Evolutionary conservation across 345 rosid genomes (phyloP), one percentile per base, ranked within the genome.

Genomic region (Pistacia atlantica): DNA sequence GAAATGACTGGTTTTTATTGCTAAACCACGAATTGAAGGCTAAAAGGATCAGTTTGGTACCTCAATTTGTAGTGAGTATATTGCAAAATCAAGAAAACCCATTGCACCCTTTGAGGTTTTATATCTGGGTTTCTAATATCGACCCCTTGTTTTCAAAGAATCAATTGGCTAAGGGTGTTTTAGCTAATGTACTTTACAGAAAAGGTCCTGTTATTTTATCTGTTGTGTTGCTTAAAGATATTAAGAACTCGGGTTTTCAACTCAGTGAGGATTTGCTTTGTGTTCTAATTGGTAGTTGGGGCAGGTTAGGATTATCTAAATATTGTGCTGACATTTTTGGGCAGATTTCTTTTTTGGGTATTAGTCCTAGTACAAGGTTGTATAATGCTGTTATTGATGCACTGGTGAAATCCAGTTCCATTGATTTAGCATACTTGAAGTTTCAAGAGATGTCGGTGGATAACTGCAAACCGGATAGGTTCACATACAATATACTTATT

Each of bases 361-460:
- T 95, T 52, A 77, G 63, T 81, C 93, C 93, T 45, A 91, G 86
- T 56, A 92, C 99, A 12, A 89, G 98, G 87, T 77, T 95, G 77
- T 91, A 93, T 70, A 95, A 92, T 75, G 98, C 96, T 0, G 89
- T 90, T 12, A 92, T 95, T 28, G 92, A 93, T 81, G 98, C 99
- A 0, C 80, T 95, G 80, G 89, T 93, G 74, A 93, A 90, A 74
- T 84, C 97, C 28, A 89, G 89, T 78, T 93, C 96, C 28, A 89
- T 95, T 67, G 98, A 95, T 74, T 83, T 90, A 81, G 99, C 98
- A 69, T 95, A 95, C 86, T 72, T 90, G 80, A 95, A 90, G 82
- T 93, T 93, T 82, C 98, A 95, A 75, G 96, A 93, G 85, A 93
- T 95, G 99, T 33, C 85, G 4, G 79, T 83, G 28, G 96, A 93